Percentiles rank a stretch among this genome's conserved stretches.
Conservation (phyloP, 257 asterid species). For the Fraxinus americana region DNA sequence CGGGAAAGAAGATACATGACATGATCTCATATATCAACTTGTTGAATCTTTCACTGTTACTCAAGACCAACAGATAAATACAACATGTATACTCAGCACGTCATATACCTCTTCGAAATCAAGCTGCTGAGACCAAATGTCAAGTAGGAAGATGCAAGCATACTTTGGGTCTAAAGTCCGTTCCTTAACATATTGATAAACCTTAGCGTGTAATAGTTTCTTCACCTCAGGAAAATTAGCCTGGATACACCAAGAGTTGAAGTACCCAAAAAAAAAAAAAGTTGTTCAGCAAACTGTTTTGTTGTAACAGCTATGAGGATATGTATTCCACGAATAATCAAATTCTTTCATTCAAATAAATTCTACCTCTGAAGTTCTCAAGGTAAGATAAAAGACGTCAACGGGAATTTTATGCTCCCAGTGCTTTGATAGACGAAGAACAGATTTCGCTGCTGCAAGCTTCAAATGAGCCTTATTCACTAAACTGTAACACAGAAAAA, state of each 20-base stretch:
- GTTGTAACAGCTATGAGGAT: conserved; percentile 13
- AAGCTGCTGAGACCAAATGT: conserved; percentile 55
- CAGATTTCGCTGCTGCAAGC: conserved; percentile 98
- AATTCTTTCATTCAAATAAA: conserved; percentile 22
- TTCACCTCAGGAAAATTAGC: conserved; percentile 80
- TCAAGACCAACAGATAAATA: not conserved
- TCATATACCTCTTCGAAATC: conserved; percentile 67
- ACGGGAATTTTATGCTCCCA: conserved; percentile 96
- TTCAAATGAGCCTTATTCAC: conserved; percentile 90
- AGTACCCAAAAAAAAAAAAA: conserved; percentile 16
- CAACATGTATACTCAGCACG: conserved; percentile 10
- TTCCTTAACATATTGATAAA: conserved; percentile 87
- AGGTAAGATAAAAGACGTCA: conserved; percentile 73
- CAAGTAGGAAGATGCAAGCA: conserved; percentile 85
- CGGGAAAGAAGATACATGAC: conserved; percentile 18
- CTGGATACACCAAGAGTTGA: conserved; percentile 38
- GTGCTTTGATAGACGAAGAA: conserved; percentile 88
- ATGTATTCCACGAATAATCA: conserved; percentile 16
- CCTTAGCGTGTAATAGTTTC: conserved; percentile 69
- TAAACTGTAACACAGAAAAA: conserved; percentile 52
- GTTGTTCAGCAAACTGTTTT: conserved; percentile 1
- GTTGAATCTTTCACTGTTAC: not conserved
- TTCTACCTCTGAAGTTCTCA: conserved; percentile 83
- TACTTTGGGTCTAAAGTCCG: conserved; percentile 85
- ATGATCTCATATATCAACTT: not conserved